Base-by-base conservation (phyloP, 2,329 filamentous ascomycete species). In the Herpotrichia juniperi region DNA sequence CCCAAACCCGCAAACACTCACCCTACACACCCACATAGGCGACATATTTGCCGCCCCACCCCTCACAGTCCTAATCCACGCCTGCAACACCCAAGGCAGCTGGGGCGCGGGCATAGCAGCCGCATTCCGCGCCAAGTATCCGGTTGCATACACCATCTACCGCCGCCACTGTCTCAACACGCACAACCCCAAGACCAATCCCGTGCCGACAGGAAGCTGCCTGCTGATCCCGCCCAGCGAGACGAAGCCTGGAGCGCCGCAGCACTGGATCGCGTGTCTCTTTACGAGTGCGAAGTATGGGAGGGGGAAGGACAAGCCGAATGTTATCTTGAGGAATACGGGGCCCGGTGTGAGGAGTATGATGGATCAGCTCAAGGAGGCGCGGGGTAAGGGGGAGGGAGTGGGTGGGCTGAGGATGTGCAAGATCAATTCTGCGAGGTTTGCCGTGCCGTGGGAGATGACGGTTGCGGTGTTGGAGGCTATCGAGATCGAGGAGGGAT, bases 91-190 rank as follows among this genome's bases (percentile, higher is more conserved):
- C 45, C 69, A 78, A 54, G 84, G 84, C 5, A 63, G 62, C 12
- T 87, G 84, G 84, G 82, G 82, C 40, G 76, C 75, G 3, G 84
- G 84, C n/a, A 83, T 87, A 47, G 84, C 84, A 2, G 57, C 62
- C 28, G 73, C 69, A 0, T 86, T 86, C 69, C 78, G 74, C 19
- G 52, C 68, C 4, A 68, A 68, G 19, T 86, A 84, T 51, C 83
- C 83, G 0, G 60, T 67, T 1, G 83, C 83, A 1, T 83, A 75
- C 69, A 53, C 67, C 2, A 58, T 74, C 19, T 83, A 86, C 66
- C 62, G 68, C 7, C 42, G 59, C 0, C 75, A 84, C 67, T 87
- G 83, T 66, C 31, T 55, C 12, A 56, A 50, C n/a, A 35, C 51
- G 1, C 63, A 69, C 37, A 42, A 53, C 26, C 56, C 58, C 1